Conservation (phyloP, 768 basidiomycete genomes). For the Rubroboletus pulcherrimus region DNA sequence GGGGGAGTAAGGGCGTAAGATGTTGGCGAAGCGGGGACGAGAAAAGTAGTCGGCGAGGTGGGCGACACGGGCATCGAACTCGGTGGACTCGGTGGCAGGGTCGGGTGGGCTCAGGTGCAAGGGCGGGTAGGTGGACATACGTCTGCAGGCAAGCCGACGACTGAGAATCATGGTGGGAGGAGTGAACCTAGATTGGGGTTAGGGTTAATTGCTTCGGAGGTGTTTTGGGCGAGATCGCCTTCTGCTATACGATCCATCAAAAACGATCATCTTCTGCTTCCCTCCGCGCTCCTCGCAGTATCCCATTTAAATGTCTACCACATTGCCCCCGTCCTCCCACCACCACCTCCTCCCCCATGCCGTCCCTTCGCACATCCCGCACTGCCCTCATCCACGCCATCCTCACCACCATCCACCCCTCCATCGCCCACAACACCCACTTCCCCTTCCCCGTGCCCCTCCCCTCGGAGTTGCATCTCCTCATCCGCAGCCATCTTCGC, state of each 20-base stretch:
- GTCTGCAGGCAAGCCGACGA: background rate
- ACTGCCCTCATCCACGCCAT: slow-evolving; percentile 49
- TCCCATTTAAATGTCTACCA: slow-evolving; percentile 15
- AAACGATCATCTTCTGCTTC: slow-evolving; percentile 13
- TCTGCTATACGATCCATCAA: background rate
- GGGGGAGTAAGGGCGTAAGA: slow-evolving; percentile 79
- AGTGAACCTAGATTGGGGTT: slow-evolving; percentile 35
- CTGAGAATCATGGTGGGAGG: slow-evolving; percentile 24
- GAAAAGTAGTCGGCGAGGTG: slow-evolving; percentile 71
- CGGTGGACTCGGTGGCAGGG: slow-evolving; percentile 49
- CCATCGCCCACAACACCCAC: slow-evolving; percentile 33
- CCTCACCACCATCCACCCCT: slow-evolving; percentile 46
- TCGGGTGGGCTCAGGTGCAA: slow-evolving; percentile 60
- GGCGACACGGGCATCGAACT: slow-evolving; percentile 58
- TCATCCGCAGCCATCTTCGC: slow-evolving; percentile 48
- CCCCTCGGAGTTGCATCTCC: slow-evolving; percentile 51
- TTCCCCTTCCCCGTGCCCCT: slow-evolving; percentile 30
- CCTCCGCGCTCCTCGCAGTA: slow-evolving; percentile 25
- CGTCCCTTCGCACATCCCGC: slow-evolving; percentile 36
- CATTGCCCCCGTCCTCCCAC: background rate
- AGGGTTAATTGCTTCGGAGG: slow-evolving; percentile 26
- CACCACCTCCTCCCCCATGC: slow-evolving; percentile 6
- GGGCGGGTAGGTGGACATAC: slow-evolving; percentile 34
- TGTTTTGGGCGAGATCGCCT: slow-evolving; percentile 5
- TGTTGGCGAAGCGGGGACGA: slow-evolving; percentile 65